Evolutionary conservation across 768 basidiomycete genomes (phyloP).

Genomic region (Termitomyces eurrhizus): DNA sequence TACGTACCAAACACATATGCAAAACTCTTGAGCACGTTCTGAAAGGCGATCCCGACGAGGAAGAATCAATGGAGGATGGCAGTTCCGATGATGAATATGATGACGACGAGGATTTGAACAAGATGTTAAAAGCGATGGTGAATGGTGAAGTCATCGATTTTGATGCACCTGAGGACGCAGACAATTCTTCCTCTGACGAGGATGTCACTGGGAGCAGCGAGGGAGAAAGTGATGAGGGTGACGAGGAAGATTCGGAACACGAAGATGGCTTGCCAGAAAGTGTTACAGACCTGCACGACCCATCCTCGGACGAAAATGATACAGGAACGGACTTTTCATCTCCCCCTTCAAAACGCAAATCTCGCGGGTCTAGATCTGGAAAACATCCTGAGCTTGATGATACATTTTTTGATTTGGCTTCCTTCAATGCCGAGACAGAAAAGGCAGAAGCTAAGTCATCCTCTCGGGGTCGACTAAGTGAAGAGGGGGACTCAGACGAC

Average conservation of each 20-base stretch:
- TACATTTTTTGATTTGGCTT: constrained; percentile 81
- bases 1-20: constrained; percentile 69
- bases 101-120: constrained; percentile 22
- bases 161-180: constrained; percentile 27
- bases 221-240: constrained; percentile 21
- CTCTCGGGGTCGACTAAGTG: constrained; percentile 57
- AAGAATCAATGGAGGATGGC: constrained; percentile 25
- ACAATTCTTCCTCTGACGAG: constrained; percentile 18
- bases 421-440: constrained; percentile 86
- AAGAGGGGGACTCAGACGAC: constrained; percentile 38
- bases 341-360: constrained; percentile 19
- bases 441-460: constrained; percentile 63
- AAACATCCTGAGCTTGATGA: constrained; percentile 63
- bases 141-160: constrained; percentile 30
- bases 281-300: constrained; percentile 32
- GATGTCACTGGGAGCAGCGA: constrained; percentile 19
- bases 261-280: constrained; percentile 19
- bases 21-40: constrained; percentile 63
- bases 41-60: constrained; percentile 35
- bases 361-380: constrained; percentile 17
- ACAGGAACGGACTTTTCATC: constrained; percentile 24
- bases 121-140: constrained; percentile 26
- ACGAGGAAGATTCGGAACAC: constrained; percentile 20
- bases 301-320: constrained; percentile 31
- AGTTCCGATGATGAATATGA: constrained; percentile 28